Conservation (phyloP, 2,329 filamentous ascomycete species). For the Hypoxylon sp. region DNA sequence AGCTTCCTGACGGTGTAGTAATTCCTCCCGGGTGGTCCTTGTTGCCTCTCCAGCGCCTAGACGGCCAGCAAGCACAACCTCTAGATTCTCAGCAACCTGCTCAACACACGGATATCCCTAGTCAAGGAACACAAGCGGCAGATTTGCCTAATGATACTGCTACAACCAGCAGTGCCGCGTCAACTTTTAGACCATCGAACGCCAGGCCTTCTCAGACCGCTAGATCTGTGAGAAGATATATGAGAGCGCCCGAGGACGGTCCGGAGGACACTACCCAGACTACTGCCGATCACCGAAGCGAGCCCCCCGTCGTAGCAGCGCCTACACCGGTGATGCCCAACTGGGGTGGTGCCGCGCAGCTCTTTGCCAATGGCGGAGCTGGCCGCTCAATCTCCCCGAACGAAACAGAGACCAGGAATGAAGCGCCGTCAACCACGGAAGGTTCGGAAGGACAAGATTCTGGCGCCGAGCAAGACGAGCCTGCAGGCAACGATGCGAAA, state of each 20-base stretch:
- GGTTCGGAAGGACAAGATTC: slow-evolving; percentile 14
- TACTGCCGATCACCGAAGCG: slow-evolving; percentile 27
- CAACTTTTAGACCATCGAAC: slow-evolving; percentile 8
- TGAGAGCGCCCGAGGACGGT: slow-evolving; percentile 2
- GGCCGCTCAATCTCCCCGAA: slow-evolving; percentile 21
- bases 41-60: slow-evolving; percentile 65
- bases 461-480: slow-evolving; percentile 32
- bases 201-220: slow-evolving; percentile 2
- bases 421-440: slow-evolving; percentile 8
- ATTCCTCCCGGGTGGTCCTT: slow-evolving; percentile 72
- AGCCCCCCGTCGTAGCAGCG: slow-evolving; percentile 52
- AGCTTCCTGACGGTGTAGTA: slow-evolving; percentile 69
- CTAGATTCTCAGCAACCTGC: slow-evolving; percentile 21
- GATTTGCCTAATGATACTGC: slow-evolving; percentile 15
- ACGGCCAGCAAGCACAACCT: slow-evolving; percentile 46
- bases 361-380: slow-evolving; percentile 50
- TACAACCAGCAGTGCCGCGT: slow-evolving; percentile 1
- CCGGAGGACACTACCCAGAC: slow-evolving; percentile 15
- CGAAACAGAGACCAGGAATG: slow-evolving; percentile 18
- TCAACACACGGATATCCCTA: slow-evolving; percentile 20
- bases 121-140: slow-evolving; percentile 28
- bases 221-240: not conserved
- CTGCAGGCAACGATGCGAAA: slow-evolving; percentile 36
- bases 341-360: slow-evolving; percentile 60
- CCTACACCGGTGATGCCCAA: slow-evolving; percentile 58